Base-by-base conservation (phyloP, 140 eudicot genomes). In the Ambrosia hybrid region DNA sequence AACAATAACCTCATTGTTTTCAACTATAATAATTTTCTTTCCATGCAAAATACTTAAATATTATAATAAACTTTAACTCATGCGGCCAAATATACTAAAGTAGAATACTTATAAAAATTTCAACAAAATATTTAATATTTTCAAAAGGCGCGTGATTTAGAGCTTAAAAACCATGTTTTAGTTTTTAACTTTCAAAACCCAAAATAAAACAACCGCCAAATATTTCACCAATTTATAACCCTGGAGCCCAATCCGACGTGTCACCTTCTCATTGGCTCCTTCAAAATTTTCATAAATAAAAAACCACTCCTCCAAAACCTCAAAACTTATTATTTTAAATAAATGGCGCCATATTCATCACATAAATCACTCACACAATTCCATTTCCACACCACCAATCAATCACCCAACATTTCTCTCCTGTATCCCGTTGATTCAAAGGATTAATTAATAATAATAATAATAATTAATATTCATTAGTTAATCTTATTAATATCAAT, bases 281-380 rank as follows among this genome's bases (percentile, higher is more conserved):
- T 37, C 41, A 73, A 75, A 75, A 75, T 1, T 43, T 74, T 37
- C 41, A 21, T 21, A 21, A 21, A 37, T 37, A 37, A 4, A 41
- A 41, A 41, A 5, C 46, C 0, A 41, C n/a, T 21, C 30, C 30
- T 21, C 30, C 30, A 21, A 21, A 21, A 21, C 30, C 30, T 21
- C 30, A n/a, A n/a, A n/a, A n/a, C n/a, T n/a, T n/a, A n/a, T n/a
- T n/a, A n/a, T n/a, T n/a, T n/a, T n/a, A n/a, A n/a, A n/a, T n/a
- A n/a, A n/a, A n/a, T 78, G 82, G 82, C 82, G 82, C 73, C 6
- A 72, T 46, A 21, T 76, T 78, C 59, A 41, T 26, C 51, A 48
- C 58, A 37, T 78, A 70, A 46, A 71, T 56, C 7, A 56, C 38
- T 55, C 26, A 55, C 49, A 8, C 3, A 30, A 67, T 63, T 51